Percentiles rank a stretch among this genome's conserved stretches.
Conservation (phyloP, 2,329 filamentous ascomycete species). For the Cryoendolithus antarcticus region DNA sequence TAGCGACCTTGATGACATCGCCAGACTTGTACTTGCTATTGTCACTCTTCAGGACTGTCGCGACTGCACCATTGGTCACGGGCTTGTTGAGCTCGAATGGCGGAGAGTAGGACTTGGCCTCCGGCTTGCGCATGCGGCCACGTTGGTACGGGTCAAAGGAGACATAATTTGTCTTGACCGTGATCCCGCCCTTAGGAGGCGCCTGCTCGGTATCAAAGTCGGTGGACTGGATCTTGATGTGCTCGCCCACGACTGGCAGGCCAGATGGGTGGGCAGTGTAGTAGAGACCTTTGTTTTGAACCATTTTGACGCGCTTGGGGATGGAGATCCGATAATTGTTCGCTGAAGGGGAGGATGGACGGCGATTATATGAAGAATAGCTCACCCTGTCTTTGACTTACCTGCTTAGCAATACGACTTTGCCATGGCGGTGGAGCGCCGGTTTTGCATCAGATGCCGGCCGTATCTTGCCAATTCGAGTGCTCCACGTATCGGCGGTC, state of each 20-base stretch:
- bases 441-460: too few relatives aligned
- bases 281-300: conserved; percentile 61
- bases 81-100: conserved; percentile 50
- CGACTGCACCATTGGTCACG: conserved; percentile 51
- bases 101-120: conserved; percentile 54
- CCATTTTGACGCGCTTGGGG: conserved; percentile 27
- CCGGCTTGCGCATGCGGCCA: conserved; percentile 58
- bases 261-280: conserved; percentile 58
- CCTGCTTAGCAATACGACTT: too few relatives aligned
- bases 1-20: conserved; percentile 42
- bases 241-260: conserved; percentile 55
- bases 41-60: conserved; percentile 60
- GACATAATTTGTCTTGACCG: conserved; percentile 57
- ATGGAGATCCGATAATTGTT: not conserved
- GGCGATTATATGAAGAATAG: conserved; percentile 1
- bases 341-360: not conserved
- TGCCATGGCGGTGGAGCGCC: too few relatives aligned
- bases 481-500: too few relatives aligned
- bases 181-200: conserved; percentile 53
- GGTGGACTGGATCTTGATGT: conserved; percentile 55
- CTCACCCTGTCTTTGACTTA: too few relatives aligned
- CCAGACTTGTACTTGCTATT: conserved; percentile 50
- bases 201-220: conserved; percentile 54
- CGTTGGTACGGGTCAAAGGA: conserved; percentile 81
- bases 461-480: too few relatives aligned